A percentile compares a stretch with the other conserved stretches of the same genome.
Conservation (phyloP, 805 yeast species). For the Grigorovia transvaalensis region DNA sequence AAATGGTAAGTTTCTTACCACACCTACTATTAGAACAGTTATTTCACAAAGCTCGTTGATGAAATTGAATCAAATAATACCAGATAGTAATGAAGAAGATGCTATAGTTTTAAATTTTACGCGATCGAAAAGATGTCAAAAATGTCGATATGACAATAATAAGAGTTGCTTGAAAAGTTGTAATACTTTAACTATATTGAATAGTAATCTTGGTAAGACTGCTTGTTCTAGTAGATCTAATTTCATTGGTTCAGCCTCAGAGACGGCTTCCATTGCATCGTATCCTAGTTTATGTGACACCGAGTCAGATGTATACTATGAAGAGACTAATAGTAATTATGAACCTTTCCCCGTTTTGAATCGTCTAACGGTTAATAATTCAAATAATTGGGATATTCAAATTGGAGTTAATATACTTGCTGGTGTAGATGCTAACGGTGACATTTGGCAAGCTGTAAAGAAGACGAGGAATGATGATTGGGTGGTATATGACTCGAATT, state of each 20-base stretch:
- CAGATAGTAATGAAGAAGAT: slow-evolving; percentile 8
- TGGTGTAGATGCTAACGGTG: slow-evolving; percentile 1
- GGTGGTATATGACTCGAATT: slow-evolving; percentile 32
- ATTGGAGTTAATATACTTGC: slow-evolving; percentile 1
- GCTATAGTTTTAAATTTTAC: slow-evolving; percentile 18
- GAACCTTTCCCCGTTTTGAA: not conserved
- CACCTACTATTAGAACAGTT: not conserved
- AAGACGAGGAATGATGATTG: slow-evolving; percentile 30
- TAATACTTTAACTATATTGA: not conserved
- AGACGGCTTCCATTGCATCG: not conserved
- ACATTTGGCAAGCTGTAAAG: slow-evolving; percentile 22
- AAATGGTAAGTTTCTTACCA: not conserved
- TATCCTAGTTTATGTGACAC: not conserved
- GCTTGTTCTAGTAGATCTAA: not conserved
- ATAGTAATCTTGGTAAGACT: not conserved
- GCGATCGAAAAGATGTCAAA: not conserved
- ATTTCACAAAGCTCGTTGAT: not conserved
- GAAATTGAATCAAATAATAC: not conserved
- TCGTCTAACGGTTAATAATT: not conserved
- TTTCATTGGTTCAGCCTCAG: not conserved
- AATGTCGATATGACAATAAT: not conserved
- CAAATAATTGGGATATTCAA: not conserved
- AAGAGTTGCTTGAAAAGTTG: not conserved
- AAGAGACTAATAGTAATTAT: not conserved
- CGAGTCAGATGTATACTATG: not conserved